Base-by-base conservation (phyloP, 2,329 filamentous ascomycete genomes). In the Monosporascus sp. region DNA sequence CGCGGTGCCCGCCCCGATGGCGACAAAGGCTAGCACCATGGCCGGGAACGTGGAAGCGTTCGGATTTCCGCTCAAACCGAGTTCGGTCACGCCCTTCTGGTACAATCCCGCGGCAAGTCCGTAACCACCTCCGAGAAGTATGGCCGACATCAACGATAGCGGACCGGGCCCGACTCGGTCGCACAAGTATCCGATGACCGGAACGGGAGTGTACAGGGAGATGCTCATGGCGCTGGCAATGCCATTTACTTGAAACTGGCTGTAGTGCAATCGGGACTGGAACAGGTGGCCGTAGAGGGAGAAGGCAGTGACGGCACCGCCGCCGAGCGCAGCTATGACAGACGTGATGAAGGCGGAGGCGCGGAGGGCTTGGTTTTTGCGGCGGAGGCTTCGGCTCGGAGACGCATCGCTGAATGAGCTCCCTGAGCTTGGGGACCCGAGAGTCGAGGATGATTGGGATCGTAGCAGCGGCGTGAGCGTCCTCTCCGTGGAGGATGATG, bases 271-370 rank as follows among this genome's bases (percentile, higher is more conserved):
- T 45, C 86, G 85, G 51, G 87, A 86, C 69, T 96, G 90, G 73
- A 99, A 90, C 47, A 95, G 79, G 60, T 90, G 92, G 8, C 89
- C 94, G 69, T 97, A 99, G 34, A 99, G 83, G 37, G 91, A 96
- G 75, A 94, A 99, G 48, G 91, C 89, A 48, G 90, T 91, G 65
- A 97, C 90, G 64, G 90, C 95, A 56, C 93, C 94, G 31, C 91
- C 93, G 68, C 89, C 94, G 34, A 97, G 80, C 15, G 82, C 76
- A 17, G 77, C 76, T 17, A 83, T 57, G 31, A 84, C 76, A 27
- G 83, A 77, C 22, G 75, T 74, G 27, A 77, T 58, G 62, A 85
- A 83, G 51, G 82, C 77, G 46, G 80, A 52, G 59, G 70, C 58
- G 53, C 76, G 77, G 31, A 67, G 49, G 36, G 60, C 54, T 42